Percentiles rank a stretch among this genome's conserved stretches.
phyloP scores from a whole-genome alignment of 306 rosid genomes.

The Vigna radiata region DNA sequence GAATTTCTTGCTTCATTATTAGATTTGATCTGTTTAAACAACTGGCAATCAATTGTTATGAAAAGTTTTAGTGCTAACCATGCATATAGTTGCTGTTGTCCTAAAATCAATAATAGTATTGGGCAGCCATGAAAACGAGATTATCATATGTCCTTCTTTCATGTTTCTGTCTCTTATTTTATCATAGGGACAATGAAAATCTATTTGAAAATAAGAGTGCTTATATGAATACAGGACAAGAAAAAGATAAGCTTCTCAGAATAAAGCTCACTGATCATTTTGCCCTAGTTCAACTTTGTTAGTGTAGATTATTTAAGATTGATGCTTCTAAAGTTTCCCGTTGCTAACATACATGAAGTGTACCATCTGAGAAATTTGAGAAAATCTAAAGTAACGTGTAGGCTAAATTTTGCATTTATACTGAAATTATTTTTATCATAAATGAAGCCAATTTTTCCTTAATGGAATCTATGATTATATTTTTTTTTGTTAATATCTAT shows the following conservation, averaged over 20 bases:
- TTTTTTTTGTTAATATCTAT: not conserved
- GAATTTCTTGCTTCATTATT: slow-evolving; percentile 31
- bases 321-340: too few relatives aligned
- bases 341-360: too few relatives aligned
- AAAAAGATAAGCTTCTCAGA: too few relatives aligned
- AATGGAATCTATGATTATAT: not conserved
- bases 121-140: not conserved
- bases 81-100: not conserved
- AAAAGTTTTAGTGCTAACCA: slow-evolving; percentile 24
- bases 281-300: too few relatives aligned
- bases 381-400: too few relatives aligned
- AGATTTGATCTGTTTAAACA: slow-evolving; percentile 16
- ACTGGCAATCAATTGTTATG: slow-evolving; percentile 21
- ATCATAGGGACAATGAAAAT: slow-evolving; percentile 13
- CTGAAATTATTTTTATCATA: not conserved
- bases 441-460: not conserved
- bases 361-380: too few relatives aligned
- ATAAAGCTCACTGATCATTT: too few relatives aligned
- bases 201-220: slow-evolving; percentile 18
- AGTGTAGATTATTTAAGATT: too few relatives aligned
- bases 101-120: not conserved
- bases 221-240: not conserved
- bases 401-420: too few relatives aligned
- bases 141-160: not conserved
- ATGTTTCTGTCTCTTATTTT: slow-evolving; percentile 1